Evolutionary conservation across 768 basidiomycete species (phyloP).

Genomic region (Termitomyces sp.): DNA sequence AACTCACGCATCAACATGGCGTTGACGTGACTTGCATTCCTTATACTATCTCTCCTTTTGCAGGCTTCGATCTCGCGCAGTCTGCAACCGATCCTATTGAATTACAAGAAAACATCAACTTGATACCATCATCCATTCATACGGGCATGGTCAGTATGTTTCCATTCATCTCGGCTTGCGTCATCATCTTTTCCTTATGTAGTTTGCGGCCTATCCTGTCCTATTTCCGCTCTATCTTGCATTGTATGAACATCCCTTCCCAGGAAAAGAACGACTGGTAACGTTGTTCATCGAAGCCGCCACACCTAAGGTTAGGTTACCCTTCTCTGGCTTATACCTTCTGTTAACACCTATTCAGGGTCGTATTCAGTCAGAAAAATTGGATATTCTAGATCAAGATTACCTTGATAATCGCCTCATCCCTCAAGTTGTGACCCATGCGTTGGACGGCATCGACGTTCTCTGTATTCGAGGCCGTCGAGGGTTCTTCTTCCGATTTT

Average conservation of each 20-base stretch:
- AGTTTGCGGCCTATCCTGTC: conserved; percentile 61
- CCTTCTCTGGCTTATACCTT: background rate
- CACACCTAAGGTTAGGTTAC: conserved; percentile 19
- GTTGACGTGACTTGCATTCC: conserved; percentile 53
- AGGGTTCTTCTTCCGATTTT: conserved; percentile 3
- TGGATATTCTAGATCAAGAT: too few relatives aligned
- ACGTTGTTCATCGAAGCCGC: conserved; percentile 31
- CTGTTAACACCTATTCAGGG: conserved; percentile 13
- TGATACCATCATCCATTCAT: conserved; percentile 41
- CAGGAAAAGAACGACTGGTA: conserved; percentile 9
- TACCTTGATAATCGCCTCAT: too few relatives aligned
- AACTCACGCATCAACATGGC: conserved; percentile 43
- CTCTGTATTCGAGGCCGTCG: conserved; percentile 2
- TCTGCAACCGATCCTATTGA: conserved; percentile 28
- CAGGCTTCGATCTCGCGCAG: conserved; percentile 34
- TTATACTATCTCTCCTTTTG: conserved; percentile 51
- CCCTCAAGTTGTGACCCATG: conserved; percentile 2
- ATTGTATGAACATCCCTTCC: conserved; percentile 35
- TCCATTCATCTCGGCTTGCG: background rate
- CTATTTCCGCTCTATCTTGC: conserved; percentile 62
- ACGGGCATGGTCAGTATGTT: conserved; percentile 38
- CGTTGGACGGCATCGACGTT: conserved; percentile 5
- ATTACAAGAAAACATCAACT: conserved; percentile 33
- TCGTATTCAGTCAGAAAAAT: conserved; percentile 16
- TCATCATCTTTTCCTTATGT: background rate